These are phyloP conservation scores for Dactylellina sp. DNA, from an alignment of 2,329 filamentous ascomycete genomes.

Conservation along the genomic window DNA sequence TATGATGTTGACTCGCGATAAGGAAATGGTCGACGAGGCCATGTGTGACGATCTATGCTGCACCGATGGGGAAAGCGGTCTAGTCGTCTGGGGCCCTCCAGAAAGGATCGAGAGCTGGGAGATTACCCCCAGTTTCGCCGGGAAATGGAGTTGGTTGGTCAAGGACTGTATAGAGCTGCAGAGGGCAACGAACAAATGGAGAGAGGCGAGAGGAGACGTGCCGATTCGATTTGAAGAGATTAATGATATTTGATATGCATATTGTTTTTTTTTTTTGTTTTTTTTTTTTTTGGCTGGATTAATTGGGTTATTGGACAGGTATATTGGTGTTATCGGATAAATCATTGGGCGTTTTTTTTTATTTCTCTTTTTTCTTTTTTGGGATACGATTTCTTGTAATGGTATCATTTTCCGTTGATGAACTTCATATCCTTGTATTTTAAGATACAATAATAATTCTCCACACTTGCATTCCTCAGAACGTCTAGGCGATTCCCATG, in stretches of 20 bases:
- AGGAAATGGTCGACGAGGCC: constrained; percentile 57
- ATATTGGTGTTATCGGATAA: not conserved
- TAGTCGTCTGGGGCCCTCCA: constrained; percentile 51
- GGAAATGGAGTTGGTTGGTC: constrained; percentile 70
- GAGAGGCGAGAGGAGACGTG: constrained; percentile 51
- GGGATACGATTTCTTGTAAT: constrained; percentile 1
- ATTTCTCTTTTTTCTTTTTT: constrained; percentile 3
- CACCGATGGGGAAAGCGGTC: constrained; percentile 32
- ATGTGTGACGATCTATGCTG: constrained; percentile 58
- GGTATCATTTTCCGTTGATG: not conserved
- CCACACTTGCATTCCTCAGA: constrained; percentile 26
- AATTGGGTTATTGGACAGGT: not conserved
- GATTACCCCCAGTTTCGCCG: constrained; percentile 65
- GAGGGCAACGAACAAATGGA: constrained; percentile 47
- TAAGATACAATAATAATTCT: constrained; percentile 55
- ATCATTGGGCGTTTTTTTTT: not conserved
- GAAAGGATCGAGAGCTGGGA: constrained; percentile 55
- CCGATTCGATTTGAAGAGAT: constrained; percentile 51
- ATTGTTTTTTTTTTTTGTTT: not conserved
- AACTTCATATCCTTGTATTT: constrained; percentile 45
- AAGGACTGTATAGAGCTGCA: constrained; percentile 62
- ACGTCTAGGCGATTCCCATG: not conserved
- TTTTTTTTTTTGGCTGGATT: too few species aligned
- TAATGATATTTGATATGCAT: constrained; percentile 41
- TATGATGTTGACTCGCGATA: constrained; percentile 57